A percentile compares a stretch with the other conserved stretches of the same genome.
Conservation (phyloP, 2,329 filamentous ascomycete species). For the Boeremia exigua region DNA sequence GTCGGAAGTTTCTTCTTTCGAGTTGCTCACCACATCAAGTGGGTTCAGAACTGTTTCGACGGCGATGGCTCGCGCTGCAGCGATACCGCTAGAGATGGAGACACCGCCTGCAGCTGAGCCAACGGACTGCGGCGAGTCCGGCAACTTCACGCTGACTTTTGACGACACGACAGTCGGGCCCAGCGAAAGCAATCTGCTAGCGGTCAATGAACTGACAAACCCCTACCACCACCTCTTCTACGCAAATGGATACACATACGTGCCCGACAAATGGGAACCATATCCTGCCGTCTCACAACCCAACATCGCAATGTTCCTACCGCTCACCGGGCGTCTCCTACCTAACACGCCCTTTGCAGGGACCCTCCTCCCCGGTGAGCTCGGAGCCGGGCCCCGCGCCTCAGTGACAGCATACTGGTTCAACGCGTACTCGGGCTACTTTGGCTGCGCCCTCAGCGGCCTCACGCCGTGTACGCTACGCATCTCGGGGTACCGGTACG, state of each 20-base stretch:
- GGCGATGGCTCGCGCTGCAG: constrained; percentile 13
- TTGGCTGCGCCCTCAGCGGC: constrained; percentile 56
- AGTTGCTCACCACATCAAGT: constrained; percentile 17
- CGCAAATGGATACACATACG: constrained; percentile 58
- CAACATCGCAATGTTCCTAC: constrained; percentile 56
- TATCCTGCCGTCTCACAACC: constrained; percentile 55
- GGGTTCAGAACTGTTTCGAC: constrained; percentile 23
- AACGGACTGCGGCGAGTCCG: constrained; percentile 51
- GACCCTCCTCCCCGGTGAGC: constrained; percentile 51
- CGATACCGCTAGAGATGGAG: background rate
- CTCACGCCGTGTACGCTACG: constrained; percentile 51
- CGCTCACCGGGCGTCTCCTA: constrained; percentile 37
- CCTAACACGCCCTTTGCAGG: constrained; percentile 41
- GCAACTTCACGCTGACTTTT: constrained; percentile 51
- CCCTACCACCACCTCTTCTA: constrained; percentile 61
- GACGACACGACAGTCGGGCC: constrained; percentile 31
- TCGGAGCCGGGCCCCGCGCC: constrained; percentile 54
- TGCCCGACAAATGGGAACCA: constrained; percentile 53
- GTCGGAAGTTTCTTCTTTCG: constrained; percentile 27
- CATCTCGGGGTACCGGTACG: constrained; percentile 55
- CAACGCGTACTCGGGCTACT: constrained; percentile 54
- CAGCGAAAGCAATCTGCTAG: constrained; percentile 44
- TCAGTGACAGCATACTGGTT: constrained; percentile 58
- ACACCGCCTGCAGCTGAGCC: constrained; percentile 20
- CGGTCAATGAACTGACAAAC: constrained; percentile 50